Evolutionary conservation across 768 basidiomycete species (phyloP).

Genomic region (Lactifluus pinguis): DNA sequence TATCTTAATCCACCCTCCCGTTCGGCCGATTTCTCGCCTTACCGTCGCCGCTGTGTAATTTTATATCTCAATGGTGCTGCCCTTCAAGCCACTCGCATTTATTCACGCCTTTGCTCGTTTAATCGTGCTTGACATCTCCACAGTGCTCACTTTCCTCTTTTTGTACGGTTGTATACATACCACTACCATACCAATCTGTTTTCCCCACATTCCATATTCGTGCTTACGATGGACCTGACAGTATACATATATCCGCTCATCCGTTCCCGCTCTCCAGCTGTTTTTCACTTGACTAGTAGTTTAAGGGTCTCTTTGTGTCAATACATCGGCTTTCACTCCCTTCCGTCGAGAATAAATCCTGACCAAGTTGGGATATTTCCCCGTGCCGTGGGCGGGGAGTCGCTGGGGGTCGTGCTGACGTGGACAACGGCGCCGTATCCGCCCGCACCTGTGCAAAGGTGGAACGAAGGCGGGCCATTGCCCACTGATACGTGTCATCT

Average conservation of each 20-base stretch:
- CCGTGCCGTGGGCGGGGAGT: too few species aligned
- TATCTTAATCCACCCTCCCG: not conserved
- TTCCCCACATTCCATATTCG: not conserved
- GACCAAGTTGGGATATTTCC: not conserved
- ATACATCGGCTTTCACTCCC: not conserved
- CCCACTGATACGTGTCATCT: too few species aligned
- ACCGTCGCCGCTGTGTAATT: not conserved
- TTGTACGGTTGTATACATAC: not conserved
- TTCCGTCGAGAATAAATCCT: not conserved
- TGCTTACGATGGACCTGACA: not conserved
- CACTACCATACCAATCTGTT: not conserved
- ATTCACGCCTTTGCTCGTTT: not conserved
- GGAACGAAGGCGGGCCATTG: too few species aligned
- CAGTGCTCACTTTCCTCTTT: too few species aligned
- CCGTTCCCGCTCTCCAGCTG: not conserved
- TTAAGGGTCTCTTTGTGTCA: constrained; percentile 24
- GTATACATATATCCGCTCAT: not conserved
- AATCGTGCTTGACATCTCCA: not conserved
- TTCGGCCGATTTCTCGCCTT: not conserved
- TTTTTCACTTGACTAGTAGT: not conserved
- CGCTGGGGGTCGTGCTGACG: too few species aligned
- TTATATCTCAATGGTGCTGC: not conserved
- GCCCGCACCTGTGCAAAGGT: too few species aligned
- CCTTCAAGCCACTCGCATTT: not conserved
- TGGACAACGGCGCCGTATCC: too few species aligned